These are phyloP conservation scores for Bonia amplexicaulis DNA, from an alignment of 176 grass and related monocot genomes.

Conservation along the genomic window DNA sequence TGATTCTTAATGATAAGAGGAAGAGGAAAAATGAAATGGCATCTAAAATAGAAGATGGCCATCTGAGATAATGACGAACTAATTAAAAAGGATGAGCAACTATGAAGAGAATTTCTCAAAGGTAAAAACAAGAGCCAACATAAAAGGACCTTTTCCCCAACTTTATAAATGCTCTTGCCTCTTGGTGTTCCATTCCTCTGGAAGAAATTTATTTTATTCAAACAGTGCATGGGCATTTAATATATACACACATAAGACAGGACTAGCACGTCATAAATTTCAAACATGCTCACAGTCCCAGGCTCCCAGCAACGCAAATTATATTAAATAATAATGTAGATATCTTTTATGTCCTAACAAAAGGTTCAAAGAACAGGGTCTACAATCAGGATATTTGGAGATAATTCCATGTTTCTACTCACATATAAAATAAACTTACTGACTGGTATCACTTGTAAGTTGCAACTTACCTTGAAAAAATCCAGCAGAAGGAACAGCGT, in stretches of 20 bases:
- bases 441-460: neutral
- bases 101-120: neutral
- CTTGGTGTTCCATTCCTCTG: neutral
- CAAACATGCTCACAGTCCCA: neutral
- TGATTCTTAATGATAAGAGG: neutral
- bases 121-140: neutral
- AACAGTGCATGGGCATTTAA: neutral
- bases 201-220: neutral
- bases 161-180: neutral
- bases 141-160: neutral
- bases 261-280: slow-evolving; percentile 5
- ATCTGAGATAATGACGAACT: neutral
- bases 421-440: slow-evolving; percentile 24
- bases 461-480: slow-evolving; percentile 70
- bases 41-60: neutral
- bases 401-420: neutral
- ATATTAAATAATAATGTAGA: neutral
- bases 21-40: neutral
- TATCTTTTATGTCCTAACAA: neutral
- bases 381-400: neutral
- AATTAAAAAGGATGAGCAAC: neutral
- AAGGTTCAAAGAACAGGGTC: neutral
- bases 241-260: neutral
- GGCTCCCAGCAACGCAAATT: neutral
- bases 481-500: slow-evolving; percentile 85